Percentiles rank a stretch among this genome's conserved stretches.
These are phyloP conservation scores for Leccinum ochraceum DNA, from an alignment of 768 basidiomycete genomes.

Conservation along the genomic window DNA sequence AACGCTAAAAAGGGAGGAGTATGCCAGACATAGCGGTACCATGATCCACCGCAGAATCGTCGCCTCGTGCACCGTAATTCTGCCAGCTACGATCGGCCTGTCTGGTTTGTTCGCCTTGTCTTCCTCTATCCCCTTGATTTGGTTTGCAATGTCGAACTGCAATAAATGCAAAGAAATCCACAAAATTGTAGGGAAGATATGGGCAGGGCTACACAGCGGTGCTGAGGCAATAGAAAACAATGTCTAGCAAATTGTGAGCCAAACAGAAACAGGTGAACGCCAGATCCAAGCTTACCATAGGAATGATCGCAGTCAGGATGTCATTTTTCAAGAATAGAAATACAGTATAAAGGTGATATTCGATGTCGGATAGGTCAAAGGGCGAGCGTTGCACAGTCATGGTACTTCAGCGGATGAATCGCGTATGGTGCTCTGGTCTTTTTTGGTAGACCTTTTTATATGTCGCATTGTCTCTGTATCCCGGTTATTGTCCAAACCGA, in stretches of 20 bases:
- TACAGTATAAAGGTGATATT: slow-evolving; percentile 27
- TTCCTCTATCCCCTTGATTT: slow-evolving; percentile 30
- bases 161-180: slow-evolving; percentile 51
- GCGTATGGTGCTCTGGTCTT: not conserved
- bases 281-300: slow-evolving; percentile 37
- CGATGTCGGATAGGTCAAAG: slow-evolving; percentile 8
- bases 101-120: slow-evolving; percentile 47
- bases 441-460: slow-evolving; percentile 2
- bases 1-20: slow-evolving; percentile 35
- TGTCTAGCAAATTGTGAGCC: not conserved
- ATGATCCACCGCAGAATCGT: slow-evolving; percentile 38
- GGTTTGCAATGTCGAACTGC: slow-evolving; percentile 37
- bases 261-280: not conserved
- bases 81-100: slow-evolving; percentile 45
- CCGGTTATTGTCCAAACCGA: slow-evolving; percentile 7
- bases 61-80: slow-evolving; percentile 39
- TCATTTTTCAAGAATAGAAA: slow-evolving; percentile 49
- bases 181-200: slow-evolving; percentile 30
- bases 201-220: slow-evolving; percentile 23
- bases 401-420: slow-evolving; percentile 1
- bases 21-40: slow-evolving; percentile 36
- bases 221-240: slow-evolving; percentile 20
- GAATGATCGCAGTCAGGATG: slow-evolving; percentile 45
- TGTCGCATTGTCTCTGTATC: not conserved
- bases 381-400: slow-evolving; percentile 20